Conservation (phyloP, 140 eudicot genomes). For the Bidens hawaiensis region DNA sequence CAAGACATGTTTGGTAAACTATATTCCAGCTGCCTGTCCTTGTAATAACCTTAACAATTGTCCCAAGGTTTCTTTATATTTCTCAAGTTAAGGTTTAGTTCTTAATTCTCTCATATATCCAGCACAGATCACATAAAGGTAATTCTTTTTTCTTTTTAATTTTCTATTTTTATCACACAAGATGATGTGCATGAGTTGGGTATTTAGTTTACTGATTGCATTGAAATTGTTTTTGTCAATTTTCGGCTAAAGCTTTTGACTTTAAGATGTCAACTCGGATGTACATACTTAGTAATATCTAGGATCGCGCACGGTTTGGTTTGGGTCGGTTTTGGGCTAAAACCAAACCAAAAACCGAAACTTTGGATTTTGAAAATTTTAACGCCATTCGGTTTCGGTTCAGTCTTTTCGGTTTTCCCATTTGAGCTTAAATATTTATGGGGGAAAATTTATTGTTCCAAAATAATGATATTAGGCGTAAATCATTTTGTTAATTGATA, state of each 20-base stretch:
- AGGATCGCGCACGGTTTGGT: too few species aligned
- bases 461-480: too few species aligned
- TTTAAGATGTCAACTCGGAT: not conserved
- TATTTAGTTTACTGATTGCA: not conserved
- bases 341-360: too few species aligned
- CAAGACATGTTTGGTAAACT: constrained; percentile 59
- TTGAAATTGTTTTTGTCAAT: not conserved
- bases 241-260: not conserved
- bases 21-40: constrained; percentile 61
- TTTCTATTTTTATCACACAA: too few species aligned
- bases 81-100: not conserved
- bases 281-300: not conserved
- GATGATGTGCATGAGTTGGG: constrained; percentile 4
- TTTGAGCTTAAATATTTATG: too few species aligned
- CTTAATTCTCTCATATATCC: not conserved
- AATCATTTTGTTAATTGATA: too few species aligned
- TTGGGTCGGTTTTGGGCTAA: too few species aligned
- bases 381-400: too few species aligned
- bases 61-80: not conserved
- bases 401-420: too few species aligned
- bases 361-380: too few species aligned
- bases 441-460: too few species aligned
- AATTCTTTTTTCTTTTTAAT: not conserved
- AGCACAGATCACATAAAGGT: not conserved
- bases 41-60: constrained; percentile 16